Evolutionary conservation across 2,329 filamentous ascomycete genomes (phyloP), one percentile per base, ranked within the genome.

Genomic region (Didymella sp.): DNA sequence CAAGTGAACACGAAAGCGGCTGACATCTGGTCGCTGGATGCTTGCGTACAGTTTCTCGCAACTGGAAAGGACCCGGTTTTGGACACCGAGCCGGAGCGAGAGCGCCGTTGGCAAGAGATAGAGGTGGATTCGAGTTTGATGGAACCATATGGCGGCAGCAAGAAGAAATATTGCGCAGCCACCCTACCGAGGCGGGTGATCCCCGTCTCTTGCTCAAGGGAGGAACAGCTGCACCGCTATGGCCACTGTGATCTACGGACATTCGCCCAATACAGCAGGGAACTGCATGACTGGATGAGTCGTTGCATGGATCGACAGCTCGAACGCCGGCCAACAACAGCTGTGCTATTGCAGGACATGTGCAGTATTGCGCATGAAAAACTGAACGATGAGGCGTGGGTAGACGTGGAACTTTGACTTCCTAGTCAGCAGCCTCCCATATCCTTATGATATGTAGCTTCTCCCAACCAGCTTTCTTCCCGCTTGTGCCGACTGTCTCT

Each of bases 401-500:
- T 51, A 8, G 63, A 73, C 49, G 41, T 70, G 42, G 62, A 69
- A n/a, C 40, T 41, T 25, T 61, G 27, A 55, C 45, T 3, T 67
- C 66, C 27, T 52, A 51, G 21, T 25, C 28, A 41, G 13, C 42
- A 21, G 50, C 58, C 51, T 86, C 85, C 90, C 91, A 96, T 73
- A 96, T 90, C 73, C 93, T 86, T 66, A 98, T 80, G 68, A 99
- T 89, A 71, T 92, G 89, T 76, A 99, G 80, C 79, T 90, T 96
- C 80, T 99, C 95, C 93, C 94, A 96, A 0, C 95, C 95, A 27
- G 90, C 94, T 75, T 89, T 87, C 80, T 89, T 92, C 45, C 94
- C 94, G 76, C 92, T 97, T 51, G 83, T 84, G 6, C 90, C 89
- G 4, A 96, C 92, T 17, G 85, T 91, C 73, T 92, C 87, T 9